Evolutionary conservation across 2,329 filamentous ascomycete genomes (phyloP), one percentile per base, ranked within the genome.

Genomic region (Albifimbria verrucaria): DNA sequence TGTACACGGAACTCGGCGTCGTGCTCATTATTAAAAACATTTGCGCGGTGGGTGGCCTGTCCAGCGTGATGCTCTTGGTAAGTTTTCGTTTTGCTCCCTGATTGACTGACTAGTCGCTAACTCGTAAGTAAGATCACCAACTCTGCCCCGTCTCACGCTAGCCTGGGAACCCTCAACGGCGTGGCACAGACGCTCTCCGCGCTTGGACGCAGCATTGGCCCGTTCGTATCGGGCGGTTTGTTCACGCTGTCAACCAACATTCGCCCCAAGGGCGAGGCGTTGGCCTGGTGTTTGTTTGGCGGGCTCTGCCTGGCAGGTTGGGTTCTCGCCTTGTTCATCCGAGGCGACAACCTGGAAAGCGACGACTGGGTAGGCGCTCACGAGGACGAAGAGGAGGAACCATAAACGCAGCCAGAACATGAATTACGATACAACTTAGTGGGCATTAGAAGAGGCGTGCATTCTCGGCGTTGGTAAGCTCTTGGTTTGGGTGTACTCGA

Each of bases 141-240:
- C 63, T 95, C 90, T 1, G 90, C 92, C 0, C 90, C 92, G 0
- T 91, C 92, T 7, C 83, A 93, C 68, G 86, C 88, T 5, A 92
- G 90, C 1, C 81, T 99, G 0, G 94, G 94, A 3, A 92, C 90
- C 0, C 79, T 99, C 23, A 97, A 99, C 65, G 94, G 94, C 10
- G 81, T 97, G 26, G 94, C 94, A 0, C 94, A 99, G 70, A 96
- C 92, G 0, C 83, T 99, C 0, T 96, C 91, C 0, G 94, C 94
- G 0, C 90, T 90, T 0, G 94, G 94, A 9, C 86, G 94, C 55
- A 92, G 92, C 43, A 82, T 91, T 1, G 94, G 94, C 0, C 94
- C 94, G 0, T 92, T 97, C 59, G 76, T 96, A 1, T 94, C 92
- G 0, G 94, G 94, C 0, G 86, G 86, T 0, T 76, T 99, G 0